A percentile compares a stretch with the other conserved stretches of the same genome.
Conservation (phyloP, 1,139 yeast genomes). For the Candida sojae region DNA sequence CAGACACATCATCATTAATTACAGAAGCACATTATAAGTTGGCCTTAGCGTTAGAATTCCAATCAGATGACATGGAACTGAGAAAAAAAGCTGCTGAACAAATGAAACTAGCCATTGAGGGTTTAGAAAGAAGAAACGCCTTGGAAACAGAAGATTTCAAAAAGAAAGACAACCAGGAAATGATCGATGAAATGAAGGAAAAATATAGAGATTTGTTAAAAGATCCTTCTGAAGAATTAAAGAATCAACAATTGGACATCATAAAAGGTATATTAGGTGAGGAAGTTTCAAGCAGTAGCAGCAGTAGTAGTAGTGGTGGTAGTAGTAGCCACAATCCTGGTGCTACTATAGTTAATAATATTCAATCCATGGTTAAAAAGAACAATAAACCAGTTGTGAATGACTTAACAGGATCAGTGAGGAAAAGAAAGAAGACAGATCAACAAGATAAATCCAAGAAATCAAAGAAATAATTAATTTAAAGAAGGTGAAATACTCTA, state of each 20-base stretch:
- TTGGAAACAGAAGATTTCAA: constrained; percentile 30
- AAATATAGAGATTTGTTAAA: constrained; percentile 53
- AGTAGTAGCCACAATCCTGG: constrained; percentile 10
- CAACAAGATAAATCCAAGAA: constrained; percentile 13
- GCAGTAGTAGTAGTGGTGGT: constrained; percentile 7
- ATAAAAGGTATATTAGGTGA: constrained; percentile 66
- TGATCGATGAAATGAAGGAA: constrained; percentile 56
- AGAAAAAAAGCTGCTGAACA: constrained; percentile 57
- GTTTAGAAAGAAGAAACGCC: constrained; percentile 49
- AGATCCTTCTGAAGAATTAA: constrained; percentile 52
- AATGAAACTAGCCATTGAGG: constrained; percentile 59
- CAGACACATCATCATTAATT: constrained; percentile 55
- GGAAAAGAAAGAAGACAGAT: constrained; percentile 29
- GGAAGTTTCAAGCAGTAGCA: constrained; percentile 22
- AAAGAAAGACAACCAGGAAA: constrained; percentile 48
- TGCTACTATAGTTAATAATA: constrained; percentile 10
- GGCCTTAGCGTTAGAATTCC: constrained; percentile 77
- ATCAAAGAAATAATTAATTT: constrained; percentile 1
- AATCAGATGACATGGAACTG: constrained; percentile 52
- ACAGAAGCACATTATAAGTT: constrained; percentile 84
- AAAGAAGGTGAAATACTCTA: neutral
- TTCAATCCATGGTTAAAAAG: constrained; percentile 16
- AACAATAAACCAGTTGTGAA: constrained; percentile 24
- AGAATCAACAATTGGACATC: constrained; percentile 58
- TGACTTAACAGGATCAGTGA: constrained; percentile 37